Evolutionary conservation across 192 early-diverging fungal genomes (phyloP).

Genomic region (Coemansia sp.): DNA sequence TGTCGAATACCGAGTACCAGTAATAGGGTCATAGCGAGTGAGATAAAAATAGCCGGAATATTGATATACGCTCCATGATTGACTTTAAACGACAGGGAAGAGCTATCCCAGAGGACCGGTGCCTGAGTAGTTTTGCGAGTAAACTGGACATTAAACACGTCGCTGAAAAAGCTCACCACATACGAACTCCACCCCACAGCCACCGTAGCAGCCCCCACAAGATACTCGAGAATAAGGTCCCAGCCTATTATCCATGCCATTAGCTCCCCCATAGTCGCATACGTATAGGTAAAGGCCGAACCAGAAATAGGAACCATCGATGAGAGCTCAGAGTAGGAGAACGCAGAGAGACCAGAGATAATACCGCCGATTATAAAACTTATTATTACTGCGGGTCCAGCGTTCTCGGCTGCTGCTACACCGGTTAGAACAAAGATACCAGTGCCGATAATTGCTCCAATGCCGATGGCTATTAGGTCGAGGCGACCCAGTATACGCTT

Average conservation of each 20-base stretch:
- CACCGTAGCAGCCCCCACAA: slow-evolving; percentile 83
- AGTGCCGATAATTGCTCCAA: slow-evolving; percentile 81
- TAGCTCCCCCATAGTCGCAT: slow-evolving; percentile 86
- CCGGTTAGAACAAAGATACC: slow-evolving; percentile 84
- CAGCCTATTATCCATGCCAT: slow-evolving; percentile 91
- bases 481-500: slow-evolving; percentile 60
- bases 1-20: slow-evolving; percentile 75
- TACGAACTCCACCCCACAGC: slow-evolving; percentile 86
- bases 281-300: slow-evolving; percentile 86
- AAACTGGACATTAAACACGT: slow-evolving; percentile 63
- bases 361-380: slow-evolving; percentile 82
- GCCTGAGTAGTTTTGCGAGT: slow-evolving; percentile 65
- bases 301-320: slow-evolving; percentile 88
- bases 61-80: slow-evolving; percentile 66
- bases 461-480: slow-evolving; percentile 69
- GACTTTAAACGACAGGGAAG: slow-evolving; percentile 34
- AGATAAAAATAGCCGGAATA: slow-evolving; percentile 74
- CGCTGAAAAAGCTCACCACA: slow-evolving; percentile 69
- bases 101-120: slow-evolving; percentile 72
- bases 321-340: slow-evolving; percentile 88
- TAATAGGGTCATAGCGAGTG: slow-evolving; percentile 65
- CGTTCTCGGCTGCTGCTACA: slow-evolving; percentile 71
- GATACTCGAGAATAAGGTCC: slow-evolving; percentile 88
- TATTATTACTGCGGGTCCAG: slow-evolving; percentile 84
- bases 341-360: slow-evolving; percentile 71